Evolutionary conservation across 805 yeast species (phyloP).

Genomic region (Citeromyces nyonsensis): DNA sequence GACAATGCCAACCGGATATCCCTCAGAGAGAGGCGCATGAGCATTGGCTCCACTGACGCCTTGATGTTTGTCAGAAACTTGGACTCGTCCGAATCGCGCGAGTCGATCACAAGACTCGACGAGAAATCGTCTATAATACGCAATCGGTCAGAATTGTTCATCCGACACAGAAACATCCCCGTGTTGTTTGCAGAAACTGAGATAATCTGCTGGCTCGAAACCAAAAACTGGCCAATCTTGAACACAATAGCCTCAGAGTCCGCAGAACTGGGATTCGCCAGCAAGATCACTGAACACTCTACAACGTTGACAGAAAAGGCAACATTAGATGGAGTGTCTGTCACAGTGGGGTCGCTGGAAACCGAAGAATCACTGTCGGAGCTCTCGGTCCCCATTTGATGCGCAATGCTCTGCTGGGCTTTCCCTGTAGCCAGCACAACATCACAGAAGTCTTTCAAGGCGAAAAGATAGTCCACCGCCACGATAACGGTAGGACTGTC

Average conservation of each 20-base stretch:
- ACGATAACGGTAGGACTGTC: slow-evolving; percentile 72
- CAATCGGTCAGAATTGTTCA: slow-evolving; percentile 56
- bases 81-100: slow-evolving; percentile 44
- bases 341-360: slow-evolving; percentile 2
- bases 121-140: slow-evolving; percentile 85
- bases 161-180: slow-evolving; percentile 73
- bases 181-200: slow-evolving; percentile 61
- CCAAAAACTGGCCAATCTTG: slow-evolving; percentile 63
- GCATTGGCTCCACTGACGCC: slow-evolving; percentile 62
- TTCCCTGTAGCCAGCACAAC: slow-evolving; percentile 20
- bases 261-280: slow-evolving; percentile 60
- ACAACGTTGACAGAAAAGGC: slow-evolving; percentile 55
- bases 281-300: slow-evolving; percentile 60
- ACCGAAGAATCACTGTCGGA: not conserved
- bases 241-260: slow-evolving; percentile 83
- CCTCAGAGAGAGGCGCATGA: slow-evolving; percentile 69
- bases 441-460: slow-evolving; percentile 51
- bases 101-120: slow-evolving; percentile 57
- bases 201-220: slow-evolving; percentile 52
- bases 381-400: not conserved
- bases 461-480: slow-evolving; percentile 77
- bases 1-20: slow-evolving; percentile 72
- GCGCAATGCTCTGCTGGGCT: not conserved
- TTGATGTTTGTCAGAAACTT: slow-evolving; percentile 49
- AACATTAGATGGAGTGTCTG: slow-evolving; percentile 8